Base-by-base conservation (phyloP, 495 filamentous ascomycete species). In the Penicillium mononematosum region DNA sequence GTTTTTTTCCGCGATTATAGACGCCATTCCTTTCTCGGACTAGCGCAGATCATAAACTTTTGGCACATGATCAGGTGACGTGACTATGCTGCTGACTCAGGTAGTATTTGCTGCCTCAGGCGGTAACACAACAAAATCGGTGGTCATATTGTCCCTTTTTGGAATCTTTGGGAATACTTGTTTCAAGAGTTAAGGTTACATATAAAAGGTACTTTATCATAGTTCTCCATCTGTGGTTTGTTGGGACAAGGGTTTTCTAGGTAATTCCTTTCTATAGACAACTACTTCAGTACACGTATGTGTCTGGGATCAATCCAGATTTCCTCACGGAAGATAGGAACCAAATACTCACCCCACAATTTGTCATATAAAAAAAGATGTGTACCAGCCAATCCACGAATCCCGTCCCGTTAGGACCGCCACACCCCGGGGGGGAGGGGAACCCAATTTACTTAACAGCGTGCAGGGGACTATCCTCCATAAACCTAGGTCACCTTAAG, bases 11-110 rank as follows among this genome's bases (percentile, higher is more conserved):
- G 32, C 44, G 52, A 38, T 38, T 19, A 54, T 55, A 39, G 3
- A 43, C 59, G 51, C 73, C 61, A 72, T 48, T 6, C 67, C 64
- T 5, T 7, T 49, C 9, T 9, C 4, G 54, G 71, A 25, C 63
- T 74, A 76, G 63, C 3, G 60, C 54, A 56, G 68, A 73, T 72
- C 69, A 58, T 36, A 0, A 17, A 20, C 55, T 58, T 56, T 55
- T 61, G 60, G 62, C 60, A 52, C 47, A n/a, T 60, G 27, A 32
- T 66, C 59, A 54, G 38, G 50, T 69, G 68, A 62, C 45, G 50
- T 69, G 68, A 62, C 45, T 14, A 1, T 4, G 2, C 3, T 12
- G 12, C 47, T 34, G 47, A 32, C 47, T 36, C 27, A 45, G 44
- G 10, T 3, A 2, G 11, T 12, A 11, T 24, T 11, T 0, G 4